Conservation (phyloP, 495 filamentous ascomycete genomes). For the Neurospora sp. region DNA sequence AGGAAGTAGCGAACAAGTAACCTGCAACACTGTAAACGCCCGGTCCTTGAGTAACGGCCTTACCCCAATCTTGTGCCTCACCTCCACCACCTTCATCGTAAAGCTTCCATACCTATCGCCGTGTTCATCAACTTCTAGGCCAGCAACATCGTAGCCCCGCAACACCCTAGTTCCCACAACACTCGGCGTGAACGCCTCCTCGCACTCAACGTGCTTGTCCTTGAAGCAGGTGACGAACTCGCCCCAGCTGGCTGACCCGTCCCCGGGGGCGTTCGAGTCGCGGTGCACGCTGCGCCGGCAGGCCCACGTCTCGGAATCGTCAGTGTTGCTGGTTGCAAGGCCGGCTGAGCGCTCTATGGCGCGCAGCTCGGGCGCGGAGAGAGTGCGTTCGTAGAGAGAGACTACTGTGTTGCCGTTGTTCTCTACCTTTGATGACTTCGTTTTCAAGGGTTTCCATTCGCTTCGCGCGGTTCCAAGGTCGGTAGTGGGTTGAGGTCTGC, state of each 20-base stretch:
- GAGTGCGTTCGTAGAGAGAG: slow-evolving; percentile 32
- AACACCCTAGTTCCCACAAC: slow-evolving; percentile 45
- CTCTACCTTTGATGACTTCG: slow-evolving; percentile 28
- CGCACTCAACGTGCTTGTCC: slow-evolving; percentile 53
- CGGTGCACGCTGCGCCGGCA: slow-evolving; percentile 54
- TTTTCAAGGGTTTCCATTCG: slow-evolving; percentile 32
- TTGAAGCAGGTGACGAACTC: slow-evolving; percentile 56
- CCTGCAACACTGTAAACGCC: slow-evolving; percentile 44
- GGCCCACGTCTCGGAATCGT: slow-evolving; percentile 33
- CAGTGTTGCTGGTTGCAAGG: slow-evolving; percentile 2
- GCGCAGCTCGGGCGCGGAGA: slow-evolving; percentile 28
- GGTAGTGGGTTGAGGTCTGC: slow-evolving; percentile 1
- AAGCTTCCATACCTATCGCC: slow-evolving; percentile 39
- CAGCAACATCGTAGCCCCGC: slow-evolving; percentile 39
- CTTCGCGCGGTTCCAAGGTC: slow-evolving; percentile 5
- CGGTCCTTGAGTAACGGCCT: slow-evolving; percentile 41
- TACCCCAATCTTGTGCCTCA: slow-evolving; percentile 38
- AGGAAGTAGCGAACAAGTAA: slow-evolving; percentile 17
- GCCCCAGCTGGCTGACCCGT: slow-evolving; percentile 52
- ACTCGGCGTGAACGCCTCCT: slow-evolving; percentile 62
- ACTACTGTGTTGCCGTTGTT: slow-evolving; percentile 33
- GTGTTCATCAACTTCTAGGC: slow-evolving; percentile 10
- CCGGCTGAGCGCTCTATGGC: not conserved
- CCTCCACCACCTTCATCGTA: slow-evolving; percentile 38
- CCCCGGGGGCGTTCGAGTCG: slow-evolving; percentile 26